A percentile compares a stretch with the other conserved stretches of the same genome.
Evolutionary conservation across 2,329 filamentous ascomycete species (phyloP).

Genomic region (Exophiala mesophila): DNA sequence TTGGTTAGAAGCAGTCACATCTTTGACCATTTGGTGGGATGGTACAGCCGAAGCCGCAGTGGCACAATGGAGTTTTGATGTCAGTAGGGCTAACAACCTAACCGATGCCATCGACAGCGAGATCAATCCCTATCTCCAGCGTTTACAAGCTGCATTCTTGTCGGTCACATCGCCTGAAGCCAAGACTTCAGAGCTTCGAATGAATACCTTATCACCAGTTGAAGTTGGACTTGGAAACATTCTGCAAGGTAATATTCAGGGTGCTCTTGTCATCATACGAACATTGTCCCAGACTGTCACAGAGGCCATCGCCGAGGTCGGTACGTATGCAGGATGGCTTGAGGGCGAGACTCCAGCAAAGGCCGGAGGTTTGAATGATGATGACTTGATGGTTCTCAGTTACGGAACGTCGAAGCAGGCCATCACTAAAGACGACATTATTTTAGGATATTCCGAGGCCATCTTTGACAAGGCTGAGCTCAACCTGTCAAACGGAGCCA

Average conservation of each 20-base stretch:
- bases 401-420: slow-evolving; percentile 57
- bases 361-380: slow-evolving; percentile 66
- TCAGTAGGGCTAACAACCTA: slow-evolving; percentile 39
- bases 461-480: slow-evolving; percentile 42
- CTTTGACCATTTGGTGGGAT: slow-evolving; percentile 87
- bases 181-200: slow-evolving; percentile 53
- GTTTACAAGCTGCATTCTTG: slow-evolving; percentile 66
- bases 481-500: slow-evolving; percentile 30
- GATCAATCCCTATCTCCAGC: slow-evolving; percentile 66
- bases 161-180: slow-evolving; percentile 61
- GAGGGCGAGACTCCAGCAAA: slow-evolving; percentile 34
- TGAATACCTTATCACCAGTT: slow-evolving; percentile 69
- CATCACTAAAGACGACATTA: slow-evolving; percentile 71
- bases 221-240: slow-evolving; percentile 78
- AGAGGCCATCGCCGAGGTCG: slow-evolving; percentile 74
- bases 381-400: slow-evolving; percentile 80
- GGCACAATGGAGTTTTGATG: slow-evolving; percentile 39
- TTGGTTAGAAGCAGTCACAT: slow-evolving; percentile 85
- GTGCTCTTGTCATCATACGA: slow-evolving; percentile 67
- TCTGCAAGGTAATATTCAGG: slow-evolving; percentile 76
- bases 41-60: slow-evolving; percentile 59
- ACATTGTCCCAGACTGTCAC: slow-evolving; percentile 77
- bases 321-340: slow-evolving; percentile 78
- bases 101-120: slow-evolving; percentile 28
- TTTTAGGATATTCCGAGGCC: slow-evolving; percentile 69